These are phyloP conservation scores for Pelargonium nanum DNA, from an alignment of 345 rosid genomes.

Conservation along the genomic window DNA sequence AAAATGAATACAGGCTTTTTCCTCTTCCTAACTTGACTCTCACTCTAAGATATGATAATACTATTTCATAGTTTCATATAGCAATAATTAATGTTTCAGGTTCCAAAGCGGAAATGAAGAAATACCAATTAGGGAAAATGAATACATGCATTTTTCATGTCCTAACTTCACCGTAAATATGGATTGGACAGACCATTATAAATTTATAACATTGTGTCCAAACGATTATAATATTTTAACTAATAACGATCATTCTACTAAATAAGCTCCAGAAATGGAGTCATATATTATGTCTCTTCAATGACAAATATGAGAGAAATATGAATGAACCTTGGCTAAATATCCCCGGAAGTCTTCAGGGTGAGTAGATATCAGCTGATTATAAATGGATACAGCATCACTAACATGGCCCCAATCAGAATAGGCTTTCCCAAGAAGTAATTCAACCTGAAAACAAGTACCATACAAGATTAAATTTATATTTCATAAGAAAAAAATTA, in stretches of 20 bases:
- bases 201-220: too few species aligned
- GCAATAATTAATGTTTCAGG: too few species aligned
- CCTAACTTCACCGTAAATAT: too few species aligned
- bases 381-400: conserved; percentile 83
- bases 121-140: too few species aligned
- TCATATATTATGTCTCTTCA: background rate
- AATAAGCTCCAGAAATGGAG: too few species aligned
- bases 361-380: conserved; percentile 59
- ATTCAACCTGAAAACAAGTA: conserved; percentile 46
- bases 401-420: conserved; percentile 87
- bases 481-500: too few species aligned
- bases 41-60: background rate
- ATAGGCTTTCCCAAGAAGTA: conserved; percentile 92
- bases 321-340: conserved; percentile 66
- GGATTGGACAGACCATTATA: too few species aligned
- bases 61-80: too few species aligned
- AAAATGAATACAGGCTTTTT: background rate
- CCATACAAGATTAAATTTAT: conserved; percentile 12
- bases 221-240: too few species aligned
- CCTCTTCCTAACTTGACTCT: background rate
- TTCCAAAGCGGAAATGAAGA: too few species aligned
- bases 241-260: too few species aligned
- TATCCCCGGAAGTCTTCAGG: conserved; percentile 90
- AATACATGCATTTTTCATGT: too few species aligned
- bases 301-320: background rate